Conservation (phyloP, 768 basidiomycete species). For the Tulasnella sp. region DNA sequence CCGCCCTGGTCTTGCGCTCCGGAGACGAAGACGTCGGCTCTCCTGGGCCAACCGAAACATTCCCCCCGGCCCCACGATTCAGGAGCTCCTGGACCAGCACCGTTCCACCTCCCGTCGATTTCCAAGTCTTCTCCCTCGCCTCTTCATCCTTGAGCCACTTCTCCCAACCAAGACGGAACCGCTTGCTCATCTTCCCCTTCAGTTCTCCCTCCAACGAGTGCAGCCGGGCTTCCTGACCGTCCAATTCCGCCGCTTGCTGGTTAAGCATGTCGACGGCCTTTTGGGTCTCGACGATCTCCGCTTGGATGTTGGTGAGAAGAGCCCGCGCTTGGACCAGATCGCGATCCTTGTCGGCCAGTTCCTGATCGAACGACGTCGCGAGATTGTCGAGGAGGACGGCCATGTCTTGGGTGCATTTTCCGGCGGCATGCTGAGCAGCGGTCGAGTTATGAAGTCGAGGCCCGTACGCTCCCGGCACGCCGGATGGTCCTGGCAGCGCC, state of each 20-base stretch:
- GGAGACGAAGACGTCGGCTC: conserved; percentile 47
- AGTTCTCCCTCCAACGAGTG: conserved; percentile 68
- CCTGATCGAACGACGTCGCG: conserved; percentile 87
- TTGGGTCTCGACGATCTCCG: conserved; percentile 86
- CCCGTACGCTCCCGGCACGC: conserved; percentile 28
- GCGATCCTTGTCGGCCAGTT: conserved; percentile 88
- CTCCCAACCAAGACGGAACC: conserved; percentile 88
- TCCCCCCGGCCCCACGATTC: neutral
- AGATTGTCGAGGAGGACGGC: conserved; percentile 84
- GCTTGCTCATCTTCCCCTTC: conserved; percentile 72
- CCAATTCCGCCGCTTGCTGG: conserved; percentile 66
- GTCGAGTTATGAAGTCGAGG: conserved; percentile 83
- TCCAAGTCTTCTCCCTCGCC: conserved; percentile 67
- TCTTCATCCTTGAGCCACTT: conserved; percentile 91
- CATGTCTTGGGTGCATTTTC: conserved; percentile 82
- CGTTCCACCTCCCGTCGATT: conserved; percentile 50
- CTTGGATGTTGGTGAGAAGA: conserved; percentile 80
- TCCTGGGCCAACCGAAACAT: neutral
- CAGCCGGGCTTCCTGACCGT: conserved; percentile 61
- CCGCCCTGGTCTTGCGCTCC: conserved; percentile 48
- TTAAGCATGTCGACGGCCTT: conserved; percentile 72
- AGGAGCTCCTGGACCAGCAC: neutral
- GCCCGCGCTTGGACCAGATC: conserved; percentile 90
- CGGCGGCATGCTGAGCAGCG: conserved; percentile 83
- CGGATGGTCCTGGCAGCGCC: conserved; percentile 43